Base-by-base conservation (phyloP, 495 filamentous ascomycete species). In the Aspergillus steynii region DNA sequence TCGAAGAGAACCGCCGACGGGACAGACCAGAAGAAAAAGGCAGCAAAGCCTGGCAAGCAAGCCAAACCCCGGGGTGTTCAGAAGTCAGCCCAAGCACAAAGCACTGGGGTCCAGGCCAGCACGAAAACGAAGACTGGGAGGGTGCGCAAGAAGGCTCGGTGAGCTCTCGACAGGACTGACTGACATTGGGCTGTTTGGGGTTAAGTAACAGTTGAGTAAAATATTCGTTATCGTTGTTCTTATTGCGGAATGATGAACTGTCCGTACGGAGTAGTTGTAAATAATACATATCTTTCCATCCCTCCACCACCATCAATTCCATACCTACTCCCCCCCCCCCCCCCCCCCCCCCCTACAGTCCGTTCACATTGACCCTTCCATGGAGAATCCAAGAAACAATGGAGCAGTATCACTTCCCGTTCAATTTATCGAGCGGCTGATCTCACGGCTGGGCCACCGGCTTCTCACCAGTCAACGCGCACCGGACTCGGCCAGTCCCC, bases 401-500 rank as follows among this genome's bases (percentile, higher is more conserved):
- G 37, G 37, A 14, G 1, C 37, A 42, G 37, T 4, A 10, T 8
- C 14, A 15, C 12, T 42, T 42, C 37, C 10, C 37, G 12, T 15
- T 42, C 37, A 42, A 42, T 42, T 42, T 10, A 12, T 42, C 14
- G 37, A 42, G 37, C 37, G 37, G 37, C 12, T 42, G 37, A 42
- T 42, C 37, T 42, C 37, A 8, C 37, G 37, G 10, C 37, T 42
- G 10, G 12, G 37, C 37, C 37, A 42, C 9, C 37, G 9, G 37
- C 37, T 42, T 42, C 37, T 14, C 37, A 8, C 37, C 12, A 42
- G 37, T 15, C 37, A 42, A 42, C 12, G 37, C 12, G 37, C 37
- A 42, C 12, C 37, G 58, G 73, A 26, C 48, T 51, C 64, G 15
- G 58, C 74, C n/a, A 55, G 68, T 10, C 29, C 62, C 27, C 60